Percentiles rank a stretch among this genome's conserved stretches.
Evolutionary conservation across 1,284 basidiomycete species (phyloP).

Genomic region (Wallemia mellicola): DNA sequence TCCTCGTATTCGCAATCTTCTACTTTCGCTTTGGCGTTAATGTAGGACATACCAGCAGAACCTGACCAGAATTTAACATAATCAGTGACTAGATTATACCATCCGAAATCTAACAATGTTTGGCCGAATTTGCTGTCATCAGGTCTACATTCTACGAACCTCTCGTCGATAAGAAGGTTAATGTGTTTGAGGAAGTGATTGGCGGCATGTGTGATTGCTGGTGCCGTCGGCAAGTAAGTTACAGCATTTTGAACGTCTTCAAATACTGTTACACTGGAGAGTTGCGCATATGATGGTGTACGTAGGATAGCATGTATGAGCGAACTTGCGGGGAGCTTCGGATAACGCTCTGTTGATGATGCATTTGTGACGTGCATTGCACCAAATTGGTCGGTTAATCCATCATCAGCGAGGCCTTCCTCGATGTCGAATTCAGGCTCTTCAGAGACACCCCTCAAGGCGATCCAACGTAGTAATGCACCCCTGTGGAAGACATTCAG

Average conservation of each 20-base stretch:
- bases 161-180: constrained; percentile 7
- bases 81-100: constrained; percentile 30
- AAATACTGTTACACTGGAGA: constrained; percentile 3
- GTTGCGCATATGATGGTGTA: constrained; percentile 1
- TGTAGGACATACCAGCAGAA: constrained; percentile 41
- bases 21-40: constrained; percentile 35
- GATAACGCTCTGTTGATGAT: background rate
- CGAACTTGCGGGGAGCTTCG: constrained; percentile 3
- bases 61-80: constrained; percentile 38
- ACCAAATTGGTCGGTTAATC: background rate
- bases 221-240: constrained; percentile 31
- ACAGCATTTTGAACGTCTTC: constrained; percentile 12
- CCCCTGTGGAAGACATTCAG: constrained; percentile 14
- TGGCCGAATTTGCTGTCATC: constrained; percentile 39
- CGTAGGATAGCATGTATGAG: constrained; percentile 5
- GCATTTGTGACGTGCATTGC: background rate
- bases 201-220: constrained; percentile 31
- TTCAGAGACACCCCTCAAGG: constrained; percentile 9
- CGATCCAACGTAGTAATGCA: constrained; percentile 13
- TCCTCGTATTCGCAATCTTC: constrained; percentile 41
- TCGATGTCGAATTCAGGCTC: background rate
- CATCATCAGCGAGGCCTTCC: background rate
- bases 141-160: constrained; percentile 6
- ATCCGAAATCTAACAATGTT: constrained; percentile 31
- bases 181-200: constrained; percentile 9